Conservation (phyloP, 495 filamentous ascomycete species). For the Penicillium desertorum region DNA sequence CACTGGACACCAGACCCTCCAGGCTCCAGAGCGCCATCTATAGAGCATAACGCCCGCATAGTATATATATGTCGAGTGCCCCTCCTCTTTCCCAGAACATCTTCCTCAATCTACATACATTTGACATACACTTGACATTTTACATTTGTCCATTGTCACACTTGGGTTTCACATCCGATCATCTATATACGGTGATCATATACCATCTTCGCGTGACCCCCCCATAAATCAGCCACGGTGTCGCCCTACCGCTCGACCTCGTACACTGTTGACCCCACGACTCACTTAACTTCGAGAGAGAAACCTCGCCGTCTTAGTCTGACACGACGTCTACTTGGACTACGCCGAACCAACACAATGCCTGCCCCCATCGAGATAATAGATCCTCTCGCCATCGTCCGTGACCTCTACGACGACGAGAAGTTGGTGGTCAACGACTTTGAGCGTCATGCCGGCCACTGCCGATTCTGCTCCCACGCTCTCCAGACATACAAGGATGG, state of each 20-base stretch:
- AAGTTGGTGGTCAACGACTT: constrained; percentile 23
- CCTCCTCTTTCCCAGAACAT: background rate
- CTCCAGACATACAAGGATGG: constrained; percentile 37
- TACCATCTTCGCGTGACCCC: constrained; percentile 26
- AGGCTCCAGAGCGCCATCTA: constrained; percentile 8
- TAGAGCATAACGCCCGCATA: background rate
- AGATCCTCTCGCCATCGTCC: constrained; percentile 37
- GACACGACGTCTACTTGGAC: constrained; percentile 19
- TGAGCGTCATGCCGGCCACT: constrained; percentile 31
- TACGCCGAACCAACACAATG: constrained; percentile 37
- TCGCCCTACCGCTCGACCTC: constrained; percentile 34
- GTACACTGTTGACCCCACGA: constrained; percentile 27
- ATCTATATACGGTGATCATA: constrained; percentile 17
- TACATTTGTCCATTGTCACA: constrained; percentile 3
- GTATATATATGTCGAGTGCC: background rate
- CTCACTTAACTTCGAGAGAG: constrained; percentile 23
- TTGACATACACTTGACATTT: background rate
- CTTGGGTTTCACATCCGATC: background rate
- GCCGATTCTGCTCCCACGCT: constrained; percentile 42
- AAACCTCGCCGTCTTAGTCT: constrained; percentile 19
- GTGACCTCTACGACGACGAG: constrained; percentile 48
- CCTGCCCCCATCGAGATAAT: constrained; percentile 28
- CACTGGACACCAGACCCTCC: constrained; percentile 7
- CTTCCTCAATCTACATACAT: background rate
- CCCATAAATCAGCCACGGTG: constrained; percentile 35